phyloP scores from a whole-genome alignment of 371 early-diverging fungal species.

The Racocetra persica region DNA sequence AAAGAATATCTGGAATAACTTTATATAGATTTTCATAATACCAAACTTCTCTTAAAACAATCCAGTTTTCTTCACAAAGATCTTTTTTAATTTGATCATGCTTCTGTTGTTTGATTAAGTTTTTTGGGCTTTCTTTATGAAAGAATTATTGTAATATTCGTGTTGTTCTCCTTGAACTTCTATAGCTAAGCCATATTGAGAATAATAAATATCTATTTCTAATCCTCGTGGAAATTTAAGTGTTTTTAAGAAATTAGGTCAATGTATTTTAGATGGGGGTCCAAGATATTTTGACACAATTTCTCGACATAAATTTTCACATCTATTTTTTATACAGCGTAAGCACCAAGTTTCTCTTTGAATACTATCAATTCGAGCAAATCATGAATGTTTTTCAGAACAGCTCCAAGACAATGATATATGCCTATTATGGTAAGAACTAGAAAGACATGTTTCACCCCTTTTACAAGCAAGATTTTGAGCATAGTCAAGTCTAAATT shows the following conservation, averaged over 20 bases:
- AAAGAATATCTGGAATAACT: neutral
- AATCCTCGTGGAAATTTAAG: neutral
- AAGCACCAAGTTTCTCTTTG: no score
- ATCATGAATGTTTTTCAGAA: no score
- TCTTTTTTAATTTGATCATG: constrained; percentile 33
- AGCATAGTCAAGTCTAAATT: no score
- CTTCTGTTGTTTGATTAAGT: neutral
- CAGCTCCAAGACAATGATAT: no score
- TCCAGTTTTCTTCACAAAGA: constrained; percentile 16
- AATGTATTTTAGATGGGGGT: neutral
- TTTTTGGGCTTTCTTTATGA: neutral
- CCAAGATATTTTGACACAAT: neutral
- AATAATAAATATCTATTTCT: constrained; percentile 37
- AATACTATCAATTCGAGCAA: no score
- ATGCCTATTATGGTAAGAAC: no score
- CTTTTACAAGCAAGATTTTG: no score
- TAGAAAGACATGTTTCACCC: no score
- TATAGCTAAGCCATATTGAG: constrained; percentile 24
- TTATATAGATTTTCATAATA: constrained; percentile 22
- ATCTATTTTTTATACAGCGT: neutral
- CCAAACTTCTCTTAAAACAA: constrained; percentile 4
- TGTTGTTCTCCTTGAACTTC: constrained; percentile 30
- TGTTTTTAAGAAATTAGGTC: no score
- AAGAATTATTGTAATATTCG: constrained; percentile 28
- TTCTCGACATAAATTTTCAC: neutral